Conservation (phyloP, 768 basidiomycete genomes). For the Tulasnella sp. region DNA sequence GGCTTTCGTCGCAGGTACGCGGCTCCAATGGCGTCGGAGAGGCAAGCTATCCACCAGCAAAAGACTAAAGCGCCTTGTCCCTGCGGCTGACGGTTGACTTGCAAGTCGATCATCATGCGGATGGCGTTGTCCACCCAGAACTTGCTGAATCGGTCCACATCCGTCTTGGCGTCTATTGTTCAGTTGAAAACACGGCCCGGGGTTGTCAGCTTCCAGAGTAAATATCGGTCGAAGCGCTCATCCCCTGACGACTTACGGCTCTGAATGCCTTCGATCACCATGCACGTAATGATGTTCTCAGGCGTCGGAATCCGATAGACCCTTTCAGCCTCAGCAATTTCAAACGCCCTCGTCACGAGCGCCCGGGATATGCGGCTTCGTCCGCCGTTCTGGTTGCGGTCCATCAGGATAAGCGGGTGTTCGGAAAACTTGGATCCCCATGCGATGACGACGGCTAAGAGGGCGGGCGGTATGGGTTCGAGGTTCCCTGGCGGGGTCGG, state of each 20-base stretch:
- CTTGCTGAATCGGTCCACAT: slow-evolving; percentile 75
- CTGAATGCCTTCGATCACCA: slow-evolving; percentile 78
- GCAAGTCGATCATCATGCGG: slow-evolving; percentile 75
- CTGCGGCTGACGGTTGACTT: slow-evolving; percentile 47
- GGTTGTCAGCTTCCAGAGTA: not conserved
- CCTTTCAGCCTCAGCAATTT: slow-evolving; percentile 84
- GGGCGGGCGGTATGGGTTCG: slow-evolving; percentile 59
- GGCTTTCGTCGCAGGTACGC: slow-evolving; percentile 87
- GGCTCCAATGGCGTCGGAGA: slow-evolving; percentile 80
- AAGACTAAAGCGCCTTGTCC: slow-evolving; percentile 84
- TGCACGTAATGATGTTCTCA: slow-evolving; percentile 80
- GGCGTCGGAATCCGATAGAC: slow-evolving; percentile 77
- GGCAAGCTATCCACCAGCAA: slow-evolving; percentile 92
- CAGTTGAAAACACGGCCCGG: not conserved
- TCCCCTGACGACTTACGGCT: slow-evolving; percentile 63
- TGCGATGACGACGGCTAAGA: slow-evolving; percentile 84
- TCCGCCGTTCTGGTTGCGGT: slow-evolving; percentile 62
- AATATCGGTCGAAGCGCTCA: not conserved
- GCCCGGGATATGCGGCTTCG: slow-evolving; percentile 79
- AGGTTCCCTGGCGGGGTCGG: slow-evolving; percentile 44
- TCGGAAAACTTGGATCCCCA: slow-evolving; percentile 96
- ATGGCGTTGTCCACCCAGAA: slow-evolving; percentile 83
- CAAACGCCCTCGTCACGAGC: slow-evolving; percentile 77
- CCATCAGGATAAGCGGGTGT: slow-evolving; percentile 78
- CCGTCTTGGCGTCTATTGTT: slow-evolving; percentile 67